Conservation (phyloP, 1,139 yeast species). For the Yamadazyma siamensis region DNA sequence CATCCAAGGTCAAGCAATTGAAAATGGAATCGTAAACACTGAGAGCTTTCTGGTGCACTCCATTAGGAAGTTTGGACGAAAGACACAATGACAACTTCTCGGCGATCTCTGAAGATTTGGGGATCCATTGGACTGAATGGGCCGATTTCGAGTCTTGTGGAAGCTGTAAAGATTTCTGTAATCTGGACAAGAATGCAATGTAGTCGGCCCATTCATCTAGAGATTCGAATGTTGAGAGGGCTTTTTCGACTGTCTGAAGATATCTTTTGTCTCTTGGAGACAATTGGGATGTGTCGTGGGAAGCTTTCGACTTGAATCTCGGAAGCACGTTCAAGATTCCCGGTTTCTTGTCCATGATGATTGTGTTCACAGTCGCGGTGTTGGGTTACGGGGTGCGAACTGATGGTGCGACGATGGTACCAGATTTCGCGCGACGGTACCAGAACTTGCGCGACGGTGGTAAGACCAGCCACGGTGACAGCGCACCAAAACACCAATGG, state of each 20-base stretch:
- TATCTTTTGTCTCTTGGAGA: constrained; percentile 46
- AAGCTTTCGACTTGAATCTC: constrained; percentile 6
- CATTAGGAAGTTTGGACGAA: constrained; percentile 80
- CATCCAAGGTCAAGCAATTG: constrained; percentile 50
- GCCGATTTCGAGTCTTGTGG: constrained; percentile 27
- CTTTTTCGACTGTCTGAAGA: constrained; percentile 64
- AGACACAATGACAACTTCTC: constrained; percentile 61
- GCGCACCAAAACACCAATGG: no score
- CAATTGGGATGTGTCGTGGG: constrained; percentile 6
- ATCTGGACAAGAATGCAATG: constrained; percentile 78
- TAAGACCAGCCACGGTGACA: no score
- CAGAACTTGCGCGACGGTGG: no score
- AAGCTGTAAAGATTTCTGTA: constrained; percentile 62
- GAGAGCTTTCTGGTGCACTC: constrained; percentile 88
- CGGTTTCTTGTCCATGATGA: constrained; percentile 6
- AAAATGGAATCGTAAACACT: constrained; percentile 74
- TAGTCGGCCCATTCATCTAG: constrained; percentile 99
- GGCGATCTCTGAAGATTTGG: constrained; percentile 39
- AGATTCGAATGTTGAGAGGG: constrained; percentile 74
- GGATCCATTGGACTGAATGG: constrained; percentile 46
- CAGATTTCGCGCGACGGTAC: no score
- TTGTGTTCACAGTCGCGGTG: no score
- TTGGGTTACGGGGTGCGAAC: no score
- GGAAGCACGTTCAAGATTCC: constrained; percentile 8
- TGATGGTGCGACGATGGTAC: no score